Conservation (phyloP, 441 rosid genomes). For the Gossypium davidsonii region DNA sequence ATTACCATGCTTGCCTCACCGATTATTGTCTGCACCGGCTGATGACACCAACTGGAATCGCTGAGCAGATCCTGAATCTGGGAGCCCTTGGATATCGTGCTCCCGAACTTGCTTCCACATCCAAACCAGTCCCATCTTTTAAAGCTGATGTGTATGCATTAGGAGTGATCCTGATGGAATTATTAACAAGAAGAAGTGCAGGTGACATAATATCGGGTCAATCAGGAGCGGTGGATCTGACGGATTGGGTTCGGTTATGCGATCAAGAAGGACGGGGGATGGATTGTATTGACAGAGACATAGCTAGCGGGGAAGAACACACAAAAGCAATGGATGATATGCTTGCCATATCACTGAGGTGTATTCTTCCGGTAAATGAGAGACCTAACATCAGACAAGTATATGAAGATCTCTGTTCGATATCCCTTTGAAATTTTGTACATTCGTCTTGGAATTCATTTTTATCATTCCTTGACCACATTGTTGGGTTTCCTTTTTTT, state of each 20-base stretch:
- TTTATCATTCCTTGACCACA: slow-evolving; percentile 45
- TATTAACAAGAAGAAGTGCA: slow-evolving; percentile 74
- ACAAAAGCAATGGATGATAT: slow-evolving; percentile 82
- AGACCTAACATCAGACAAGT: slow-evolving; percentile 92
- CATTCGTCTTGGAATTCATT: slow-evolving; percentile 59
- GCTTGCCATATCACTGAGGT: slow-evolving; percentile 71
- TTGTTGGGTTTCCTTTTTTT: slow-evolving; percentile 20
- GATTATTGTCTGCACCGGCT: slow-evolving; percentile 83
- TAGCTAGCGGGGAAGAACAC: slow-evolving; percentile 75
- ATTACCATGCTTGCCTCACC: slow-evolving; percentile 46
- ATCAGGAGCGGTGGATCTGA: slow-evolving; percentile 86
- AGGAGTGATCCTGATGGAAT: slow-evolving; percentile 91
- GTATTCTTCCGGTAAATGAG: slow-evolving; percentile 78
- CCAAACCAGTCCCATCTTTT: slow-evolving; percentile 58
- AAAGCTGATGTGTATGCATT: slow-evolving; percentile 81
- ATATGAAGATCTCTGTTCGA: slow-evolving; percentile 51
- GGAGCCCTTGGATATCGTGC: slow-evolving; percentile 91
- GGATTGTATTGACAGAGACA: slow-evolving; percentile 91
- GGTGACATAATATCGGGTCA: slow-evolving; percentile 97
- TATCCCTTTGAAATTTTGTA: slow-evolving; percentile 74
- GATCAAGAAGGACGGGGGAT: slow-evolving; percentile 83
- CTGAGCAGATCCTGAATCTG: slow-evolving; percentile 75
- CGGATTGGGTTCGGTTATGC: slow-evolving; percentile 79
- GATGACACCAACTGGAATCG: slow-evolving; percentile 76
- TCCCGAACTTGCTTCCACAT: slow-evolving; percentile 61